Conservation (phyloP, 164 flowering plant genomes). For the Paratinospora sagittata region DNA sequence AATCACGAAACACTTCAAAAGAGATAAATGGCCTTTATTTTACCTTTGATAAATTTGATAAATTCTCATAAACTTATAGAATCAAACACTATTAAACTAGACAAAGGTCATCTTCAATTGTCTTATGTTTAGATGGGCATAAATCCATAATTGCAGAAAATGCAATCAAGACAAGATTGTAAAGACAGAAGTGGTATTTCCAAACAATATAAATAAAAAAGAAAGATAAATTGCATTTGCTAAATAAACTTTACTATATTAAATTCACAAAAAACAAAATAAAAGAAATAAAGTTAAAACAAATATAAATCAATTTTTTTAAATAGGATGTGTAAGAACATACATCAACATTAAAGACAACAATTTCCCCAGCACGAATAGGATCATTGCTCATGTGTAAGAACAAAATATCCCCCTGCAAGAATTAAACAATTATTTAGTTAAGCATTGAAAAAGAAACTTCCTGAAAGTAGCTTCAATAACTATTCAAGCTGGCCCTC, state of each 20-base stretch:
- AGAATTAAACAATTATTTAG: not conserved
- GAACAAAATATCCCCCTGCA: constrained; percentile 80
- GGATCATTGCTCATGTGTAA: constrained; percentile 77
- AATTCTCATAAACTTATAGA: too few relatives aligned
- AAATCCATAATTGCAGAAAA: not conserved
- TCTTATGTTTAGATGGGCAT: not conserved
- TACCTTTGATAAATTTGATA: too few relatives aligned
- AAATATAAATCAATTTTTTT: not conserved
- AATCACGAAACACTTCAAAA: not conserved
- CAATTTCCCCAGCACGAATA: constrained; percentile 82
- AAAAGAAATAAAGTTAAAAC: not conserved
- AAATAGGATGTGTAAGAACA: constrained; percentile 16
- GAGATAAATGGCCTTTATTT: too few relatives aligned
- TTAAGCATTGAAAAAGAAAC: not conserved
- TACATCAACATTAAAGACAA: constrained; percentile 73
- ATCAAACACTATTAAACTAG: too few relatives aligned
- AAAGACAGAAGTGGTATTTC: not conserved
- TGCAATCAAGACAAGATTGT: not conserved
- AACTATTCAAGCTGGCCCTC: not conserved
- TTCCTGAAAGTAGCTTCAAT: not conserved
- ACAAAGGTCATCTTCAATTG: not conserved
- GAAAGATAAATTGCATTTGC: not conserved
- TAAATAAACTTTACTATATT: not conserved
- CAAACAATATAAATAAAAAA: not conserved
- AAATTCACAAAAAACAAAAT: not conserved